These are phyloP conservation scores for Xylariaceae sp. DNA, from an alignment of 2,329 filamentous ascomycete genomes.

Conservation along the genomic window DNA sequence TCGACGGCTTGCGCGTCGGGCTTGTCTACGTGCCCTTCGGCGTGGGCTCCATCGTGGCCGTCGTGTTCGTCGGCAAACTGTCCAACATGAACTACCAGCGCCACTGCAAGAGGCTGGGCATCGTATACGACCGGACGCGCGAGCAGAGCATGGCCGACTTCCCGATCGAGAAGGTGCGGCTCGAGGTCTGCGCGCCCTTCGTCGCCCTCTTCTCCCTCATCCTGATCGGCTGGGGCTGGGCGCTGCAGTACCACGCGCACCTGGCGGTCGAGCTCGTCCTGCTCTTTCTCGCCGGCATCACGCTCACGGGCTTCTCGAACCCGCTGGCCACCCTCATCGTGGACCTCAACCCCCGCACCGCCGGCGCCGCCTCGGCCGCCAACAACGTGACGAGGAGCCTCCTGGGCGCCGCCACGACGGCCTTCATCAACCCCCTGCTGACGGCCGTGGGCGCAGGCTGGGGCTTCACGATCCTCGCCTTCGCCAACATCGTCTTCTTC, in stretches of 20 bases:
- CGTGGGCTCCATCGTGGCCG: constrained; percentile 32
- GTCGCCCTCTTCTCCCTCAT: constrained; percentile 38
- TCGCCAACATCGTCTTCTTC: constrained; percentile 27
- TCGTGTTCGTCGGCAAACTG: constrained; percentile 38
- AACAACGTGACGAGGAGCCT: constrained; percentile 41
- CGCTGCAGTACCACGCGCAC: constrained; percentile 27
- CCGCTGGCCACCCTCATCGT: constrained; percentile 38
- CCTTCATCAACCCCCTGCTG: constrained; percentile 38
- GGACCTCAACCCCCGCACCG: constrained; percentile 38
- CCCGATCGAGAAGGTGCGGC: constrained; percentile 31
- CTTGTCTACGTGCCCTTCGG: constrained; percentile 36
- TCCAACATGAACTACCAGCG: constrained; percentile 58
- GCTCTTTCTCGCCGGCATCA: constrained; percentile 32
- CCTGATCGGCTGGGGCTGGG: constrained; percentile 35
- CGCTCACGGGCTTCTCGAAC: constrained; percentile 39
- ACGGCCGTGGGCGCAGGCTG: constrained; percentile 36
- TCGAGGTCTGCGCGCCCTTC: constrained; percentile 34
- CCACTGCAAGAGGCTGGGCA: constrained; percentile 42
- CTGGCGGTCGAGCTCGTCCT: constrained; percentile 33
- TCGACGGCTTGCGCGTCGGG: constrained; percentile 44
- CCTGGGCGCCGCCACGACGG: constrained; percentile 39
- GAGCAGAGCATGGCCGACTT: constrained; percentile 33
- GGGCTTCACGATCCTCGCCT: constrained; percentile 32
- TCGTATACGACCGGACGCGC: constrained; percentile 44
- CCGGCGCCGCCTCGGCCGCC: constrained; percentile 39